Evolutionary conservation across 2,329 filamentous ascomycete genomes (phyloP).

Genomic region (Coleophoma cylindrospora): DNA sequence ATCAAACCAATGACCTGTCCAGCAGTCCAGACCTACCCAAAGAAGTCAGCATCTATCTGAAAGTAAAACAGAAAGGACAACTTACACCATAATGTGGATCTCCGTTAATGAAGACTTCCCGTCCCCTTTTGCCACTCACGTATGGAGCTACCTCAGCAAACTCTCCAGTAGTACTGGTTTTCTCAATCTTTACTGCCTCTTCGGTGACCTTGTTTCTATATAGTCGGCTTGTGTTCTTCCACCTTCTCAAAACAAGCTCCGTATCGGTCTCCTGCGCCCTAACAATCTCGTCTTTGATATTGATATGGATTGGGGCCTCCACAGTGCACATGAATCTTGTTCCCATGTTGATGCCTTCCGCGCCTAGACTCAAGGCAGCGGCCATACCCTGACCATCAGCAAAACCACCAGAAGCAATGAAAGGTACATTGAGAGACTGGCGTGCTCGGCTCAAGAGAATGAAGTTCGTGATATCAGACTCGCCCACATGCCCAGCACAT

Average conservation of each 20-base stretch:
- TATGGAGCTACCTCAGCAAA: slow-evolving; percentile 84
- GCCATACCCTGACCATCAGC: slow-evolving; percentile 91
- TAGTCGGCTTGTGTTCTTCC: slow-evolving; percentile 87
- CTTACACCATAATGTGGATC: slow-evolving; percentile 85
- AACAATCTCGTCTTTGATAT: slow-evolving; percentile 93
- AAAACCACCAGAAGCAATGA: slow-evolving; percentile 94
- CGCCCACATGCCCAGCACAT: slow-evolving; percentile 85
- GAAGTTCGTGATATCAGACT: slow-evolving; percentile 85
- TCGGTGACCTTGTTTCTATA: slow-evolving; percentile 87
- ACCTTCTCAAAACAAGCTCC: slow-evolving; percentile 77
- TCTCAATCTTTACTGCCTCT: slow-evolving; percentile 78
- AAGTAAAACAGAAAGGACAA: slow-evolving; percentile 1
- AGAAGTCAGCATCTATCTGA: slow-evolving; percentile 6
- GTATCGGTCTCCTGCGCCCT: slow-evolving; percentile 87
- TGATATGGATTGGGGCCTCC: slow-evolving; percentile 86
- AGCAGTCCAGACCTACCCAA: slow-evolving; percentile 80
- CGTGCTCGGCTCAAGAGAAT: slow-evolving; percentile 81
- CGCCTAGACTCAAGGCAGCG: slow-evolving; percentile 82
- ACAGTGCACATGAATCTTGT: slow-evolving; percentile 96
- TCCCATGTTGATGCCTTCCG: slow-evolving; percentile 97
- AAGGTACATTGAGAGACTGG: slow-evolving; percentile 79
- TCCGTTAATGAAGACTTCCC: slow-evolving; percentile 87
- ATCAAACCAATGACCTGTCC: slow-evolving; percentile 92
- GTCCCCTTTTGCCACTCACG: slow-evolving; percentile 85
- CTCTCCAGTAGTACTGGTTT: slow-evolving; percentile 75